These are phyloP conservation scores for Laguncularia racemosa DNA, from an alignment of 345 rosid genomes.

Conservation along the genomic window DNA sequence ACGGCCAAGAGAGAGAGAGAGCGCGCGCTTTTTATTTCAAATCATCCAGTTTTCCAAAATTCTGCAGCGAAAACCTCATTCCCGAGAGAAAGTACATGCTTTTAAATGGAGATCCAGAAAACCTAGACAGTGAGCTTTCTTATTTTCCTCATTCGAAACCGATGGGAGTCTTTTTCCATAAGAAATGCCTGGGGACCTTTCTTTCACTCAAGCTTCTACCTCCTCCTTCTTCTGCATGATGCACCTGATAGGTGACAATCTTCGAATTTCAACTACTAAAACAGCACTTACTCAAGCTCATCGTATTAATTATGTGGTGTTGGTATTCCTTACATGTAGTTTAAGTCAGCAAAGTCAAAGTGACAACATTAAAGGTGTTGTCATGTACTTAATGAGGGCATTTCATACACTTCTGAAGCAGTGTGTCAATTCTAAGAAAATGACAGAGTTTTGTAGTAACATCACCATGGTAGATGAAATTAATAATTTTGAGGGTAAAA, in stretches of 20 bases:
- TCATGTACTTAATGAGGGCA: slow-evolving; percentile 12
- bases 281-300: no score
- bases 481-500: not conserved
- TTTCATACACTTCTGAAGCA: slow-evolving; percentile 30
- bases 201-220: slow-evolving; percentile 59
- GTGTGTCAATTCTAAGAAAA: slow-evolving; percentile 21
- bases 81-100: slow-evolving; percentile 19
- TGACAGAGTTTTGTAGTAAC: not conserved
- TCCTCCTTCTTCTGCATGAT: slow-evolving; percentile 13
- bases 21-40: not conserved
- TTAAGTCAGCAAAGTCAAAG: no score
- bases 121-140: not conserved
- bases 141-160: not conserved
- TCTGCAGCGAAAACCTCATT: slow-evolving; percentile 17
- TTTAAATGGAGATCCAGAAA: not conserved
- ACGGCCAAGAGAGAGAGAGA: slow-evolving; percentile 1
- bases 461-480: not conserved
- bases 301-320: no score
- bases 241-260: slow-evolving; percentile 25
- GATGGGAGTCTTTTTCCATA: slow-evolving; percentile 53
- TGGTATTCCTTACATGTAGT: no score
- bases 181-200: slow-evolving; percentile 66
- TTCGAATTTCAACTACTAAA: no score
- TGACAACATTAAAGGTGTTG: slow-evolving; percentile 15
- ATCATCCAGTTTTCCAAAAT: slow-evolving; percentile 7